A percentile compares a stretch with the other conserved stretches of the same genome.
These are phyloP conservation scores for Drechmeria coniospora DNA, from an alignment of 2,329 filamentous ascomycete genomes.

Conservation along the genomic window DNA sequence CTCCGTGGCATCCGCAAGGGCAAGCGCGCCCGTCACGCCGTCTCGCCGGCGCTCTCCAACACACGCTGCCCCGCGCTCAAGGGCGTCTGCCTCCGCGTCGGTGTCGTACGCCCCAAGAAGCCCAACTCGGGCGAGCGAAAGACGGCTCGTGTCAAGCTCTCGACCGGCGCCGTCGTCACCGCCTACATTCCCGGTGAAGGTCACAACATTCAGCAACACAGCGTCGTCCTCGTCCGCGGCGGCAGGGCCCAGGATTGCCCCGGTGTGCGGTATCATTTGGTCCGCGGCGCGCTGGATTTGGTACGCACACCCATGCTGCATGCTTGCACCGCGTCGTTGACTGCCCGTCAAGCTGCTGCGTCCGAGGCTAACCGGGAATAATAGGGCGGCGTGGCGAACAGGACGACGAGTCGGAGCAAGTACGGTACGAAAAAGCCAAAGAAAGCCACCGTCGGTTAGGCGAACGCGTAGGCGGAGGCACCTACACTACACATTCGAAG, in stretches of 20 bases:
- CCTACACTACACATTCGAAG: too few relatives aligned
- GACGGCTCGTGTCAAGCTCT: conserved; percentile 80
- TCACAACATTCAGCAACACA: conserved; percentile 98
- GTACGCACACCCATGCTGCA: conserved; percentile 33
- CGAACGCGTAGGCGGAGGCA: conserved; percentile 2
- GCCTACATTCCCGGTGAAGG: conserved; percentile 96
- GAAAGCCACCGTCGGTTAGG: conserved; percentile 45
- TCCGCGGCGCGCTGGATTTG: conserved; percentile 83
- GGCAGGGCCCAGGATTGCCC: conserved; percentile 94
- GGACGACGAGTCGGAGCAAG: conserved; percentile 78
- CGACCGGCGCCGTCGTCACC: conserved; percentile 72
- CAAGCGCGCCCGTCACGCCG: conserved; percentile 69
- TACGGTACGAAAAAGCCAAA: conserved; percentile 99
- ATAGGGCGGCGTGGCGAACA: conserved; percentile 78
- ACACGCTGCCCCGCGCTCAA: conserved; percentile 68
- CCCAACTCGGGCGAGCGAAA: conserved; percentile 96
- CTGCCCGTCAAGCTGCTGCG: too few relatives aligned
- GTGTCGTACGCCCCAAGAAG: conserved; percentile 92
- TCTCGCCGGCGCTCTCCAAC: conserved; percentile 67
- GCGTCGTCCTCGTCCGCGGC: conserved; percentile 87
- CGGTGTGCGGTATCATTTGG: conserved; percentile 89
- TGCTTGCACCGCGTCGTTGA: too few relatives aligned
- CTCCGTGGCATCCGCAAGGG: conserved; percentile 60
- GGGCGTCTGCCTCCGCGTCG: conserved; percentile 90
- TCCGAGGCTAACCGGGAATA: conserved; percentile 7